Percentiles rank a stretch among this genome's conserved stretches.
Conservation (phyloP, 352 stramenopile genomes). For the Globisporangium emineosum region DNA sequence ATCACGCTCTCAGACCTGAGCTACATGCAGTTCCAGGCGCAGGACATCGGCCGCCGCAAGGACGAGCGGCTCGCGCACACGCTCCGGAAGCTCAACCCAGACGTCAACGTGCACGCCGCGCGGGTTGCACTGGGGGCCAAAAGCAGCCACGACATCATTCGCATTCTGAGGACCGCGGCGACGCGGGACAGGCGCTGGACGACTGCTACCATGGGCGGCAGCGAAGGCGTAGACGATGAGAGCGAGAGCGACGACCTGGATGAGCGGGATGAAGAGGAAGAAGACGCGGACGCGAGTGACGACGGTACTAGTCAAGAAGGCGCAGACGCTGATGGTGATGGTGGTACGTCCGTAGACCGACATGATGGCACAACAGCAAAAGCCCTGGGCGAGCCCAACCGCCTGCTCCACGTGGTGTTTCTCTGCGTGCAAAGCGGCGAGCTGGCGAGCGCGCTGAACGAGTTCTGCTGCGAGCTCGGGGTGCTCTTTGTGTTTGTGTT, state of each 20-base stretch:
- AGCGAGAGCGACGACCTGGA: neutral
- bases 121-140: slow-evolving; percentile 15
- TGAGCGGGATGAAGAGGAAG: neutral
- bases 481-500: slow-evolving; percentile 33
- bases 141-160: slow-evolving; percentile 10
- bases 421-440: slow-evolving; percentile 25
- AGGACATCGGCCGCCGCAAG: slow-evolving; percentile 31
- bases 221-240: neutral
- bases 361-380: neutral
- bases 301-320: no score
- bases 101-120: slow-evolving; percentile 23
- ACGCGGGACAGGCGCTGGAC: no score
- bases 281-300: slow-evolving; percentile 7
- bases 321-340: neutral
- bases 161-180: slow-evolving; percentile 16
- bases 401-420: slow-evolving; percentile 26
- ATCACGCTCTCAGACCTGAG: slow-evolving; percentile 32
- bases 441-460: slow-evolving; percentile 38
- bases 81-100: slow-evolving; percentile 28
- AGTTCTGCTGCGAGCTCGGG: slow-evolving; percentile 35
- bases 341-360: neutral
- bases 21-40: slow-evolving; percentile 28
- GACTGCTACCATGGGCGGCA: neutral
- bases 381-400: neutral
- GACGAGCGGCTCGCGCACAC: slow-evolving; percentile 26